A percentile compares a stretch with the other conserved stretches of the same genome.
phyloP scores from a whole-genome alignment of 2,329 filamentous ascomycete genomes.

The Aspergillus fumigatiaffinis region DNA sequence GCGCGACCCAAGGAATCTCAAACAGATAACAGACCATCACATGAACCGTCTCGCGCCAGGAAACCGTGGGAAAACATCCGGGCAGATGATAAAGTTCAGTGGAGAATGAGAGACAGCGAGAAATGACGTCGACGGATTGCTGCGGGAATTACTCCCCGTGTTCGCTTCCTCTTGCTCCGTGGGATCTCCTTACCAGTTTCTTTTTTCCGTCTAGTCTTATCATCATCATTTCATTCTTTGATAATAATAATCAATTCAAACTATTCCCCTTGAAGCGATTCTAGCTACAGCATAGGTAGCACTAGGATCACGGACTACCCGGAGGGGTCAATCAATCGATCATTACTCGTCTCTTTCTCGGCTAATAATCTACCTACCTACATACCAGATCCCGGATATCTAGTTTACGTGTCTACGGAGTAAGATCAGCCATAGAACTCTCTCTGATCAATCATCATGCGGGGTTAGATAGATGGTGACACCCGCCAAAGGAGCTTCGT shows the following conservation, averaged over 20 bases:
- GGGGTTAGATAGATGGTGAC: background rate
- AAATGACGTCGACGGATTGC: background rate
- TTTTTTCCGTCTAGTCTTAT: background rate
- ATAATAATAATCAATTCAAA: too few species aligned
- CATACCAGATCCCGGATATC: background rate
- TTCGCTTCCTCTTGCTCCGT: too few species aligned
- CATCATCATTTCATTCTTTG: background rate
- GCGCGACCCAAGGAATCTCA: background rate
- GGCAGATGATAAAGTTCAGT: background rate
- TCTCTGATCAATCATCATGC: background rate
- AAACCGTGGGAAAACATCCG: background rate
- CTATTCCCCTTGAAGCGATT: background rate
- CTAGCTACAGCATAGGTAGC: background rate
- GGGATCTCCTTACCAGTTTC: too few species aligned
- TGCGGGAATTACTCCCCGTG: background rate
- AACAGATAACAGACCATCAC: background rate
- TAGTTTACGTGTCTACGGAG: background rate
- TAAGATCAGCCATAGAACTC: background rate
- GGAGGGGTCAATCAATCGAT: background rate
- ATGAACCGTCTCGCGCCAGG: background rate
- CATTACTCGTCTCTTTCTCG: background rate
- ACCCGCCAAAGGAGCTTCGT: background rate
- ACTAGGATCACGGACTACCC: background rate
- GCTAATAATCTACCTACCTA: background rate
- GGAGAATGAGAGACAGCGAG: background rate